A percentile compares a stretch with the other conserved stretches of the same genome.
Evolutionary conservation across 768 basidiomycete species (phyloP).

Genomic region (Hygrocybe punicea): DNA sequence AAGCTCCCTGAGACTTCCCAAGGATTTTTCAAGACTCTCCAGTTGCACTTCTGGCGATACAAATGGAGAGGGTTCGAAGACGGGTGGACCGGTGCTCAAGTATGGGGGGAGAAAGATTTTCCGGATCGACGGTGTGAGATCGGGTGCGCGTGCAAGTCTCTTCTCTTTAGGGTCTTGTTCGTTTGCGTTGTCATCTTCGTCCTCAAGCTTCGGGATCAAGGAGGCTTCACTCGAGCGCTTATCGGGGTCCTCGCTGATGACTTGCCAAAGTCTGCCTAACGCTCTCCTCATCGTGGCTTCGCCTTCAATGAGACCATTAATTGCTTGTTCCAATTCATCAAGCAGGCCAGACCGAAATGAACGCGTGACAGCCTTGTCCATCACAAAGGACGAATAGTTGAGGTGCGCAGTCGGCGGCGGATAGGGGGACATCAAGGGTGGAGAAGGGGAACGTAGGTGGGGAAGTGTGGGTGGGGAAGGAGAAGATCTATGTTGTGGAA

Average conservation of each 20-base stretch:
- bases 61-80: constrained; percentile 59
- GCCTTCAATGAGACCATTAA: constrained; percentile 80
- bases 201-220: constrained; percentile 64
- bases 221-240: constrained; percentile 34
- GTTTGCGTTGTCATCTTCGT: constrained; percentile 56
- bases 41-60: constrained; percentile 62
- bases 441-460: constrained; percentile 73
- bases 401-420: constrained; percentile 64
- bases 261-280: constrained; percentile 78
- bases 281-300: constrained; percentile 71
- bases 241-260: constrained; percentile 68
- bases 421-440: constrained; percentile 75
- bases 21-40: constrained; percentile 68
- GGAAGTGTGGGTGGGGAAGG: constrained; percentile 71
- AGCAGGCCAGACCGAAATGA: constrained; percentile 76
- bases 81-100: constrained; percentile 42
- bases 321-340: constrained; percentile 77
- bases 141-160: constrained; percentile 57
- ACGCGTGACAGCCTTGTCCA: constrained; percentile 81
- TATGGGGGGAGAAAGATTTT: constrained; percentile 62
- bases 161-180: constrained; percentile 40
- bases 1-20: constrained; percentile 71
- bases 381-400: constrained; percentile 78
- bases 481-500: constrained; percentile 59
- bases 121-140: constrained; percentile 60